Percentiles rank a stretch among this genome's conserved stretches.
These are phyloP conservation scores for Leucocoprinus birnbaumii DNA, from an alignment of 768 basidiomycete species.

Conservation along the genomic window DNA sequence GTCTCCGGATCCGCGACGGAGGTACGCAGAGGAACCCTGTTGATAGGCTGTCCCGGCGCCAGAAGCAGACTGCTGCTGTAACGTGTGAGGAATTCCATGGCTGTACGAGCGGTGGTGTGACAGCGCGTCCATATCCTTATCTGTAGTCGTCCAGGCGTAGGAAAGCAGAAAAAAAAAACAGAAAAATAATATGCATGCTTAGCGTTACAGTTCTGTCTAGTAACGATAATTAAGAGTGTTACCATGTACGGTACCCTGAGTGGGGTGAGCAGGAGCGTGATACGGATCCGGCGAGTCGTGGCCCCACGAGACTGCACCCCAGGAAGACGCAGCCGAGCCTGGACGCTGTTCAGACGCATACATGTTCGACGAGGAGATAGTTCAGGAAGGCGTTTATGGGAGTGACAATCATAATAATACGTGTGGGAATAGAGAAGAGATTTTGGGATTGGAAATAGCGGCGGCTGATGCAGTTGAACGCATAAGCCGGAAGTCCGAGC, in stretches of 20 bases:
- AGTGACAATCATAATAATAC: constrained; percentile 77
- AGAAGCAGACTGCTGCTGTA: constrained; percentile 8
- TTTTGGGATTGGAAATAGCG: constrained; percentile 68
- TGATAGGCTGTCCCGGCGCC: constrained; percentile 2
- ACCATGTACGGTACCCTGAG: constrained; percentile 23
- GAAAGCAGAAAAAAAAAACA: constrained; percentile 12
- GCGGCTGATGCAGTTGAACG: constrained; percentile 49
- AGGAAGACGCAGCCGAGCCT: constrained; percentile 5
- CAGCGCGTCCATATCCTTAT: constrained; percentile 14
- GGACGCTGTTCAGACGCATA: constrained; percentile 6
- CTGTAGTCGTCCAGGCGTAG: constrained; percentile 8
- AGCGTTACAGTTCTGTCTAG: constrained; percentile 30
- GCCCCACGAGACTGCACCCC: constrained; percentile 5
- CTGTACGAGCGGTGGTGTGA: constrained; percentile 8
- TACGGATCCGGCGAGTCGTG: constrained; percentile 6
- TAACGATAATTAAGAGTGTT: constrained; percentile 27
- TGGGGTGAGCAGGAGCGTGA: constrained; percentile 12
- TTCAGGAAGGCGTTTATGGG: constrained; percentile 85
- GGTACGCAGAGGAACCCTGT: constrained; percentile 11
- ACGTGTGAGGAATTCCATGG: constrained; percentile 6
- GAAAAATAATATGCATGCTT: constrained; percentile 20
- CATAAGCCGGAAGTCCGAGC: constrained; percentile 72
- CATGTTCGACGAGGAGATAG: constrained; percentile 83
- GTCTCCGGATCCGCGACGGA: constrained; percentile 31
- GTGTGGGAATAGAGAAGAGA: constrained; percentile 81